Base-by-base conservation (phyloP, 306 rosid genomes). In the Geum urbanum region DNA sequence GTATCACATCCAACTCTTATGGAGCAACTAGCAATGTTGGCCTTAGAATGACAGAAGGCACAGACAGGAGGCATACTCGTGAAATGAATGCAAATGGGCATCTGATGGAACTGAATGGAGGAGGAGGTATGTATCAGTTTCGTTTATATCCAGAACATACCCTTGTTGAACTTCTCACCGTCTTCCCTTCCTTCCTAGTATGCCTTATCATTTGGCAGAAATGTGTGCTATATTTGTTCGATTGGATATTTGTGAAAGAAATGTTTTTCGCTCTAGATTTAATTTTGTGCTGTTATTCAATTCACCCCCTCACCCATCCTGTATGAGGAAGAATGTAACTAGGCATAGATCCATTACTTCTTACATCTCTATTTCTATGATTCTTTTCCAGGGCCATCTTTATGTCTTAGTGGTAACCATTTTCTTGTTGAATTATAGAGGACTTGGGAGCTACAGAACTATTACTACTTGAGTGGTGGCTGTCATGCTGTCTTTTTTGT, bases 91-190 rank as follows among this genome's bases (percentile, higher is more conserved):
- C 86, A 62, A 70, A 80, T 66, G 84, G 88, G 72, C 86, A 70
- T 66, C 76, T 80, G 6, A 20, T 85, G 35, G 96, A 89, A 75
- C 83, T 84, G 66, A 85, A 77, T 64, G 82, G 83, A 79, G 87
- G 83, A 81, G 86, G 88, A 78, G 96, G 96, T 85, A n/a, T n/a
- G n/a, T n/a, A n/a, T n/a, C n/a, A n/a, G n/a, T n/a, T n/a, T n/a
- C n/a, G 15, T 56, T 32, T 39, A 53, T 63, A n/a, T 63, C 55
- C 65, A 44, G 46, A 66, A 20, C 63, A 55, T 61, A 64, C 48
- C 74, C 40, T 43, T 51, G 20, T 44, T 39, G 37, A 61, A 4
- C 39, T 65, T 15, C 20, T 55, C 35, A 4, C n/a, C 54, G 55
- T 27, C 22, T 66, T 24, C 16, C 16, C 37, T 14, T 61, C 45